Evolutionary conservation across 306 rosid species (phyloP).

Genomic region (Gastrolobium villosum): DNA sequence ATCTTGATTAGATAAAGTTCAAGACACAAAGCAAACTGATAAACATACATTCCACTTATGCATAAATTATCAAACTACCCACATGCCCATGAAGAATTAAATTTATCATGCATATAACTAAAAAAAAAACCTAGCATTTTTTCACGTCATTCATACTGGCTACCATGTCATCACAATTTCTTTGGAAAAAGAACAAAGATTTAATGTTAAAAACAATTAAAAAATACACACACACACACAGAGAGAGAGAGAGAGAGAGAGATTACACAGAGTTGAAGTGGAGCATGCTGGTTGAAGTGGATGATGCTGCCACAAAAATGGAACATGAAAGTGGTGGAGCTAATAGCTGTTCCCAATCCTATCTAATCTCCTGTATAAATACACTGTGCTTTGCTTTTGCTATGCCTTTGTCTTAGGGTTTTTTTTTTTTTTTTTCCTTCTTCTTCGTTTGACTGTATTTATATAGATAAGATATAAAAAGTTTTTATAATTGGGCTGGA

Average conservation of each 20-base stretch:
- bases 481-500: too few species aligned
- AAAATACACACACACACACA: neutral
- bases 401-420: too few species aligned
- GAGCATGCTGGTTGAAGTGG: conserved; percentile 25
- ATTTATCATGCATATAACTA: neutral
- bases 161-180: neutral
- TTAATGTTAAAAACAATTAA: neutral
- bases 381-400: too few species aligned
- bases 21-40: conserved; percentile 10
- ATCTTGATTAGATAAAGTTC: conserved; percentile 25
- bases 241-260: conserved; percentile 5
- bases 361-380: neutral
- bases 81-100: neutral
- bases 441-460: too few species aligned
- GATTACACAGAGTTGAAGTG: conserved; percentile 47
- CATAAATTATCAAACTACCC: neutral
- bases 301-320: neutral
- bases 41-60: neutral
- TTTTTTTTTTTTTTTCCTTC: too few species aligned
- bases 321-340: neutral
- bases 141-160: neutral
- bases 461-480: too few species aligned
- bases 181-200: neutral
- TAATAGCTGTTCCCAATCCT: neutral
- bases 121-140: neutral